A percentile compares a stretch with the other conserved stretches of the same genome.
phyloP scores from a whole-genome alignment of 345 rosid genomes.

The Turnera subulata region DNA sequence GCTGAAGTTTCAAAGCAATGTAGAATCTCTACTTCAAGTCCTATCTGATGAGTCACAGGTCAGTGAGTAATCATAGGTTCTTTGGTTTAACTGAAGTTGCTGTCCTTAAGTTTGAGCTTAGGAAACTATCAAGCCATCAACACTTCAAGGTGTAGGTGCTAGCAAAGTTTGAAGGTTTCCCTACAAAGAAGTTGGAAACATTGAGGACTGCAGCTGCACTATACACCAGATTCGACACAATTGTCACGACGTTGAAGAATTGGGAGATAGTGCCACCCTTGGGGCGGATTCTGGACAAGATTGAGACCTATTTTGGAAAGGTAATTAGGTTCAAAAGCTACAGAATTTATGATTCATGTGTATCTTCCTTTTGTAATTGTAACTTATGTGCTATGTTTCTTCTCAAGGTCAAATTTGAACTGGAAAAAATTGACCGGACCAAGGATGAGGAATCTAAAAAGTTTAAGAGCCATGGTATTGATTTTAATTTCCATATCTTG shows the following conservation, averaged over 20 bases:
- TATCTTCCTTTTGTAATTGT: background rate
- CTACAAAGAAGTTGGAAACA: slow-evolving; percentile 22
- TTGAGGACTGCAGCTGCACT: slow-evolving; percentile 18
- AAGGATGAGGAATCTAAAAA: slow-evolving; percentile 16
- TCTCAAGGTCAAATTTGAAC: slow-evolving; percentile 11
- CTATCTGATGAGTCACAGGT: slow-evolving; percentile 20
- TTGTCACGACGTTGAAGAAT: slow-evolving; percentile 7
- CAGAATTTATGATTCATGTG: background rate
- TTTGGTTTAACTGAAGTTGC: background rate
- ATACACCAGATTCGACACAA: slow-evolving; percentile 13
- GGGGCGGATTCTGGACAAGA: slow-evolving; percentile 9
- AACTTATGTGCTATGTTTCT: background rate
- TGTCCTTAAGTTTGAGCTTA: no score
- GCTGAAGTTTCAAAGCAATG: slow-evolving; percentile 9
- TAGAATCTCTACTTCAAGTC: slow-evolving; percentile 4
- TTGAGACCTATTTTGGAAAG: slow-evolving; percentile 18
- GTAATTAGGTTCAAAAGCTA: background rate
- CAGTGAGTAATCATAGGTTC: background rate
- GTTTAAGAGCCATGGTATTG: slow-evolving; percentile 11
- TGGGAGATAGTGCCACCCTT: slow-evolving; percentile 14
- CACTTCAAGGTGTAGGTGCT: slow-evolving; percentile 11
- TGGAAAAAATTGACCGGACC: slow-evolving; percentile 16
- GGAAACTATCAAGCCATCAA: background rate
- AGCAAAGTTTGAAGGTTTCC: slow-evolving; percentile 22
- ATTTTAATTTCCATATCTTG: slow-evolving; percentile 11